Evolutionary conservation across 164 flowering plant species (phyloP).

Genomic region (Nymphaea colorata): DNA sequence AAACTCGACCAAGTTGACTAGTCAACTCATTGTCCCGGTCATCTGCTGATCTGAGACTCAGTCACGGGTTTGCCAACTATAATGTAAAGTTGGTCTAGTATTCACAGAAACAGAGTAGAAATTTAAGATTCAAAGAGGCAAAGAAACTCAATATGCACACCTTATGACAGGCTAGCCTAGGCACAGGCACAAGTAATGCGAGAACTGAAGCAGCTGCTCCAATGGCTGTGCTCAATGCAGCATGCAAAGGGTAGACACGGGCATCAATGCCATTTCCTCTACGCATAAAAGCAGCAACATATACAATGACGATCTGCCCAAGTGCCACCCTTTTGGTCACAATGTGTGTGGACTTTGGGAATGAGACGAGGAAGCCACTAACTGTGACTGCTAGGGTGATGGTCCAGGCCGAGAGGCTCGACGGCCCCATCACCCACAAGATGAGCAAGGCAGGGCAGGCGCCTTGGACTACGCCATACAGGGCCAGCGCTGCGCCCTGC

Average conservation of each 20-base stretch:
- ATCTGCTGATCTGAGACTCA: neutral
- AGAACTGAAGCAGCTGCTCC: constrained; percentile 58
- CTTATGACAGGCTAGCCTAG: constrained; percentile 48
- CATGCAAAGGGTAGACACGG: constrained; percentile 50
- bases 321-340: constrained; percentile 52
- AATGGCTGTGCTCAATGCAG: constrained; percentile 53
- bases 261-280: constrained; percentile 25
- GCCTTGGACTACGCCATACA: constrained; percentile 50
- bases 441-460: constrained; percentile 41
- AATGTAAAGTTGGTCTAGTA: neutral
- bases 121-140: neutral
- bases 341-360: constrained; percentile 44
- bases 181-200: constrained; percentile 60
- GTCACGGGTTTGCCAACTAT: neutral
- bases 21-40: neutral
- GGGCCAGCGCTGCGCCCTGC: constrained; percentile 42
- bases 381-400: constrained; percentile 36
- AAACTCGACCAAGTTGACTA: neutral
- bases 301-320: constrained; percentile 58
- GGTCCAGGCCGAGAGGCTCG: constrained; percentile 16
- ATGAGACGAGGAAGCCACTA: constrained; percentile 37
- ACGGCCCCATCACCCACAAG: constrained; percentile 56
- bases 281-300: constrained; percentile 27
- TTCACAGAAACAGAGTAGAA: neutral
- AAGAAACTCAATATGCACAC: constrained; percentile 16